Conservation (phyloP, 768 basidiomycete genomes). For the Tephrocybe sp. region DNA sequence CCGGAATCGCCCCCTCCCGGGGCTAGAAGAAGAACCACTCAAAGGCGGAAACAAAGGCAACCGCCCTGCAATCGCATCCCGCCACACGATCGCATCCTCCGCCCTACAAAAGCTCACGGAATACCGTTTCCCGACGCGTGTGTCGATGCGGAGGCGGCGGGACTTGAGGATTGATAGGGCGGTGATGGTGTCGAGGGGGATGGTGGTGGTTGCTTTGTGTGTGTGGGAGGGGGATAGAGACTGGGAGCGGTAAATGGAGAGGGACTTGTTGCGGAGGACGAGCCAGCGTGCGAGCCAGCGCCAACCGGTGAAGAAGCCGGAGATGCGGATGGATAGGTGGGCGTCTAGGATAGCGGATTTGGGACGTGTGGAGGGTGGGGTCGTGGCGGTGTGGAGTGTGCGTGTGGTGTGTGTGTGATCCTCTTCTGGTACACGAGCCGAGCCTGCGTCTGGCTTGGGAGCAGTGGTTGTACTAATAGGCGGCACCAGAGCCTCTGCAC, state of each 20-base stretch:
- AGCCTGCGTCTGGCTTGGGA: constrained; percentile 1
- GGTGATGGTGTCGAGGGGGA: constrained; percentile 23
- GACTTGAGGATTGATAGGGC: constrained; percentile 18
- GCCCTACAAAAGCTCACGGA: constrained; percentile 26
- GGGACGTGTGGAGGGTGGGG: neutral
- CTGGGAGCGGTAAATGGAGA: constrained; percentile 78
- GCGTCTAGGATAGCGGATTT: constrained; percentile 48
- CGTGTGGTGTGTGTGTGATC: neutral
- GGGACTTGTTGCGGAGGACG: constrained; percentile 59
- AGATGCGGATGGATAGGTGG: constrained; percentile 68
- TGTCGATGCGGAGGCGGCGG: constrained; percentile 13
- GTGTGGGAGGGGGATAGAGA: neutral
- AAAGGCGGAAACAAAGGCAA: constrained; percentile 6
- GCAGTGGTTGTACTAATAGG: neutral
- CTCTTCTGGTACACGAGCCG: neutral
- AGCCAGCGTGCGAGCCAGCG: constrained; percentile 79
- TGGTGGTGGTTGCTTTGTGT: neutral
- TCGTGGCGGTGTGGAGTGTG: too few relatives aligned
- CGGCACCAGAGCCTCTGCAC: too few relatives aligned
- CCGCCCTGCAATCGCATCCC: constrained; percentile 28
- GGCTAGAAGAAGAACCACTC: too few relatives aligned
- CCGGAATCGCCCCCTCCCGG: too few relatives aligned
- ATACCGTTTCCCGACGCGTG: constrained; percentile 22
- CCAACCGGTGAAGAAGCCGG: constrained; percentile 67
- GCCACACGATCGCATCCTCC: constrained; percentile 28